Conservation (phyloP, 2,329 filamentous ascomycete genomes). For the Westerdykella sp. region DNA sequence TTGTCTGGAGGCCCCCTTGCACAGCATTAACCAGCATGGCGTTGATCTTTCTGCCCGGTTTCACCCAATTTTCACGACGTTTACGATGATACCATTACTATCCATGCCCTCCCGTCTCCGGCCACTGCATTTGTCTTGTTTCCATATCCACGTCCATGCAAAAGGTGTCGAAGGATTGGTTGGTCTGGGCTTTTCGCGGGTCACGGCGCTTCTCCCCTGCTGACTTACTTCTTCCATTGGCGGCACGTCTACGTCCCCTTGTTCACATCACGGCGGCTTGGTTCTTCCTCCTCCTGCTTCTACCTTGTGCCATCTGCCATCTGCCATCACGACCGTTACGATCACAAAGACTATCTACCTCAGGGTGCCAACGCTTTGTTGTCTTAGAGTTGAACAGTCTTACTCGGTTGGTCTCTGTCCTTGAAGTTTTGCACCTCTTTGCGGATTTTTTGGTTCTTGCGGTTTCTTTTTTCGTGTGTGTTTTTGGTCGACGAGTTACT, state of each 20-base stretch:
- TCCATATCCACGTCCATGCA: constrained; percentile 27
- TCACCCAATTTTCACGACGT: constrained; percentile 23
- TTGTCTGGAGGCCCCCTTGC: constrained; percentile 21
- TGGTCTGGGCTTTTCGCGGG: constrained; percentile 7
- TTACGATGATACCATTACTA: constrained; percentile 34
- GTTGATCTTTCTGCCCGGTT: constrained; percentile 25
- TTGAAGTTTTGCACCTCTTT: constrained; percentile 7
- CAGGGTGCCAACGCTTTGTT: constrained; percentile 28
- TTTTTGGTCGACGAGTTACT: too few species aligned
- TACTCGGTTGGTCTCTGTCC: constrained; percentile 15
- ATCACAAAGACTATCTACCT: constrained; percentile 37
- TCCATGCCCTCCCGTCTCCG: constrained; percentile 15
- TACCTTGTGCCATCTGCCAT: not conserved
- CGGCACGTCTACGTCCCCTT: constrained; percentile 17
- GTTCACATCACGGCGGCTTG: constrained; percentile 2
- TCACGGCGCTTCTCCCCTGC: constrained; percentile 7
- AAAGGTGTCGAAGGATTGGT: constrained; percentile 1
- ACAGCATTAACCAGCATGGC: constrained; percentile 34
- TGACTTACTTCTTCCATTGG: constrained; percentile 15
- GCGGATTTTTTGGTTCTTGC: constrained; percentile 6
- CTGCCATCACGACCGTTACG: constrained; percentile 31
- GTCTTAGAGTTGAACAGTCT: constrained; percentile 34
- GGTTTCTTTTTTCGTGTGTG: constrained; percentile 13
- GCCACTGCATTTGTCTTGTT: constrained; percentile 17
- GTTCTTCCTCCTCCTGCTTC: too few species aligned